A percentile compares a stretch with the other conserved stretches of the same genome.
These are phyloP conservation scores for Sonneratia alba DNA, from an alignment of 345 rosid species.

Conservation along the genomic window DNA sequence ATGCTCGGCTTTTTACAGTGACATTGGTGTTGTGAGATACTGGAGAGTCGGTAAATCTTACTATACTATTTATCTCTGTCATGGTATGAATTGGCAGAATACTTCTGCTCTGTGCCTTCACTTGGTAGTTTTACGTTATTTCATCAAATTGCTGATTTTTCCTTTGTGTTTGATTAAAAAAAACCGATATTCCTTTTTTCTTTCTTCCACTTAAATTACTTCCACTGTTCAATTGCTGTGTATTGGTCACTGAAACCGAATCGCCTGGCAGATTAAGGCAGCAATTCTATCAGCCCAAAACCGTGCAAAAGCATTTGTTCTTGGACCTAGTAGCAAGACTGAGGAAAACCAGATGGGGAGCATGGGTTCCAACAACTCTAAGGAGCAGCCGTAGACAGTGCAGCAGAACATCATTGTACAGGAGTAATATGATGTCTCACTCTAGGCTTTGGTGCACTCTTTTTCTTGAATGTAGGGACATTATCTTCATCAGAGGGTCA, in stretches of 20 bases:
- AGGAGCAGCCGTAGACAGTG: slow-evolving; percentile 15
- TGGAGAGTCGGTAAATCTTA: neutral
- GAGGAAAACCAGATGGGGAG: slow-evolving; percentile 13
- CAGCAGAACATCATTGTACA: neutral
- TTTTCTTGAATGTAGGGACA: neutral
- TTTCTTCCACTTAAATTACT: neutral
- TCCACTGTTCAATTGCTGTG: neutral
- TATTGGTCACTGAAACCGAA: neutral
- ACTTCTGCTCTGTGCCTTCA: neutral
- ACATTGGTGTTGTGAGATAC: neutral
- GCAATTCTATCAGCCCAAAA: slow-evolving; percentile 48
- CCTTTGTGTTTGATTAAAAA: neutral
- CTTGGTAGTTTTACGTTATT: neutral
- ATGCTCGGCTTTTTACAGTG: neutral
- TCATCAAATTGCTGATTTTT: neutral
- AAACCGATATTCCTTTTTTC: neutral
- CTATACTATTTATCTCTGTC: neutral
- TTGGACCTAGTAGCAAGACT: slow-evolving; percentile 40
- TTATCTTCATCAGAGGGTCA: neutral
- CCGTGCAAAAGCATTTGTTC: slow-evolving; percentile 44
- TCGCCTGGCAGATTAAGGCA: slow-evolving; percentile 44
- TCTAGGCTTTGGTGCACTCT: neutral
- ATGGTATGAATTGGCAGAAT: neutral
- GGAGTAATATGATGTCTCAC: neutral
- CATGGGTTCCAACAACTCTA: slow-evolving; percentile 13